These are phyloP conservation scores for Brettanomyces naardenensis DNA, from an alignment of 805 yeast genomes.

Conservation along the genomic window DNA sequence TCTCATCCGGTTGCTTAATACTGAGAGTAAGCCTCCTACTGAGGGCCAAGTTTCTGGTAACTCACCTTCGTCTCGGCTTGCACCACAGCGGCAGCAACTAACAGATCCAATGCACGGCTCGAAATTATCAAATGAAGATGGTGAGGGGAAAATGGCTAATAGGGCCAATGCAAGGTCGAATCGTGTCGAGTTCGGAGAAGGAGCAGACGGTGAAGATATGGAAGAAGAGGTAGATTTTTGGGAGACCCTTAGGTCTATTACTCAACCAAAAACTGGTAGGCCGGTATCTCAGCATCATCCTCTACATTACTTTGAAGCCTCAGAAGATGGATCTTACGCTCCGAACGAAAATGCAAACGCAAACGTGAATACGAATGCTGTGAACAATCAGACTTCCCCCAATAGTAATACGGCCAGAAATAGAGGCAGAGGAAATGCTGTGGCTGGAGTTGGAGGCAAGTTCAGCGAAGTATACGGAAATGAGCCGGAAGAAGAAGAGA, in stretches of 20 bases:
- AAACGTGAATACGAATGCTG: not conserved
- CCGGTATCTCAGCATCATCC: conserved; percentile 54
- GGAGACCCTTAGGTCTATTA: conserved; percentile 57
- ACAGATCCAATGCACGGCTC: not conserved
- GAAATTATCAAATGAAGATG: not conserved
- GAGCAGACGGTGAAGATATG: conserved; percentile 29
- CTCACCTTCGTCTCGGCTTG: not conserved
- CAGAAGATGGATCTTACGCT: conserved; percentile 11
- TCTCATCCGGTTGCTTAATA: conserved; percentile 11
- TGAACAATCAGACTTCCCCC: not conserved
- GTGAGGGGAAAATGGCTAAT: not conserved
- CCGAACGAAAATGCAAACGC: conserved; percentile 8
- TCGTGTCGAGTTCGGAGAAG: not conserved
- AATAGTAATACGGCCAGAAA: conserved; percentile 3
- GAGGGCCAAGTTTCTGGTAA: not conserved
- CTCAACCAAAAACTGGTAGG: conserved; percentile 29
- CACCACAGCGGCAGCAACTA: not conserved
- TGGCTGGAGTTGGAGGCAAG: not conserved
- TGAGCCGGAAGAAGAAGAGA: conserved; percentile 21
- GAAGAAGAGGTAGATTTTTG: conserved; percentile 66
- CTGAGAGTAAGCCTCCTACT: not conserved
- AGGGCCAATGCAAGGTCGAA: not conserved
- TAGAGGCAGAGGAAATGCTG: not conserved
- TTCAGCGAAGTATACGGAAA: conserved; percentile 10
- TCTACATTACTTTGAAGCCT: conserved; percentile 30